These are phyloP conservation scores for Gryganskiella cystojenkinii DNA, from an alignment of 192 early-diverging fungal species.

Conservation along the genomic window DNA sequence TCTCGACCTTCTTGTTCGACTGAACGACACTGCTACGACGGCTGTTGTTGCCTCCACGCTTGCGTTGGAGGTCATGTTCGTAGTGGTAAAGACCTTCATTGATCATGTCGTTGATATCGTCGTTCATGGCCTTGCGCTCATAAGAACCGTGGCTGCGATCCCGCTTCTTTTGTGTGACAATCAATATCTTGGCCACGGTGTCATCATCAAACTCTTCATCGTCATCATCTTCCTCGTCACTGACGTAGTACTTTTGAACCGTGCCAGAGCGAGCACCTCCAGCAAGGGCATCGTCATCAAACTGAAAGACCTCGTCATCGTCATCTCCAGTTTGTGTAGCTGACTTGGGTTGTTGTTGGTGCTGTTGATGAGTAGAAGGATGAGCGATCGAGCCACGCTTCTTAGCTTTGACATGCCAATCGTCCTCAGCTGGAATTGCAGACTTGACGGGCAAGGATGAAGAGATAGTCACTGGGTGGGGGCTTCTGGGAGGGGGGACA, in stretches of 20 bases:
- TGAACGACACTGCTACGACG: constrained; percentile 3
- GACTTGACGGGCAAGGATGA: constrained; percentile 22
- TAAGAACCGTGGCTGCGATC: constrained; percentile 78
- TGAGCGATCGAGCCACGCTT: constrained; percentile 16
- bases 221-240: constrained; percentile 74
- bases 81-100: constrained; percentile 94
- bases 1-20: constrained; percentile 65
- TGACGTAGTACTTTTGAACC: constrained; percentile 60
- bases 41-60: constrained; percentile 53
- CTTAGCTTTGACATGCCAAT: constrained; percentile 30
- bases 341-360: constrained; percentile 10
- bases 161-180: constrained; percentile 86
- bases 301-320: constrained; percentile 82
- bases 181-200: constrained; percentile 83
- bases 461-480: constrained; percentile 31
- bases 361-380: constrained; percentile 3
- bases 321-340: constrained; percentile 30
- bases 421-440: background rate
- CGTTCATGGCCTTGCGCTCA: constrained; percentile 80
- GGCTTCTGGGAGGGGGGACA: constrained; percentile 30
- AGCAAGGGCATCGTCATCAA: constrained; percentile 78
- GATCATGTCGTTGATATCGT: constrained; percentile 90
- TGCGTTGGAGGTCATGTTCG: constrained; percentile 74
- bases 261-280: constrained; percentile 57
- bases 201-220: constrained; percentile 92